Conservation (phyloP, 345 rosid species). For the Populus tremula region DNA sequence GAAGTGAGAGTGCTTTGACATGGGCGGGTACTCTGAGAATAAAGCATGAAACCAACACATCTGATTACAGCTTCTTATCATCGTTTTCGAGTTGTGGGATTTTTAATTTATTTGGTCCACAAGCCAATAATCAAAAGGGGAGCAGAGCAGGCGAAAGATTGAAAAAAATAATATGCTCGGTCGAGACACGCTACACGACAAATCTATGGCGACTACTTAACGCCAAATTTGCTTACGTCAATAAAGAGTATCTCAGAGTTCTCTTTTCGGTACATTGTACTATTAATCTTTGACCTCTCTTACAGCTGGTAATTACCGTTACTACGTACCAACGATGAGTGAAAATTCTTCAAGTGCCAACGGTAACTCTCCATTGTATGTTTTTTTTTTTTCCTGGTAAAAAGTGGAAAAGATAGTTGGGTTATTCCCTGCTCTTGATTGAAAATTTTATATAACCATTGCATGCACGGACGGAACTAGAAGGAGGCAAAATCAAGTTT, state of each 20-base stretch:
- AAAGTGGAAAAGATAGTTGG: too few relatives aligned
- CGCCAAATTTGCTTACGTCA: constrained; percentile 3
- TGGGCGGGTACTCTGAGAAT: neutral
- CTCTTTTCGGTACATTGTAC: neutral
- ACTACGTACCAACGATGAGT: too few relatives aligned
- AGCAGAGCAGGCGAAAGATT: neutral
- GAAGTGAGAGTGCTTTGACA: neutral
- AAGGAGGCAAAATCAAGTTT: too few relatives aligned
- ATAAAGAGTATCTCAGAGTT: neutral
- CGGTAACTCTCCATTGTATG: too few relatives aligned
- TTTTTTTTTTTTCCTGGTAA: too few relatives aligned
- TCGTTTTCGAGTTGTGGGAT: neutral
- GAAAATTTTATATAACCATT: too few relatives aligned
- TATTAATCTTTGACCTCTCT: neutral
- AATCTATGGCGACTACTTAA: constrained; percentile 14
- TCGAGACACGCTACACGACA: constrained; percentile 10
- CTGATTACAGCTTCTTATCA: neutral
- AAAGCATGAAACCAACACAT: neutral
- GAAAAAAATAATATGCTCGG: too few relatives aligned
- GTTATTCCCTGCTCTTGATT: too few relatives aligned
- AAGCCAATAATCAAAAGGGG: neutral
- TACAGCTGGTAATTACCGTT: neutral
- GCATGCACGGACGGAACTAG: too few relatives aligned
- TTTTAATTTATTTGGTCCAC: neutral
- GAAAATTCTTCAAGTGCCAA: too few relatives aligned